Base-by-base conservation (phyloP, 2,329 filamentous ascomycete genomes). In the Exophiala dermatitidis region DNA sequence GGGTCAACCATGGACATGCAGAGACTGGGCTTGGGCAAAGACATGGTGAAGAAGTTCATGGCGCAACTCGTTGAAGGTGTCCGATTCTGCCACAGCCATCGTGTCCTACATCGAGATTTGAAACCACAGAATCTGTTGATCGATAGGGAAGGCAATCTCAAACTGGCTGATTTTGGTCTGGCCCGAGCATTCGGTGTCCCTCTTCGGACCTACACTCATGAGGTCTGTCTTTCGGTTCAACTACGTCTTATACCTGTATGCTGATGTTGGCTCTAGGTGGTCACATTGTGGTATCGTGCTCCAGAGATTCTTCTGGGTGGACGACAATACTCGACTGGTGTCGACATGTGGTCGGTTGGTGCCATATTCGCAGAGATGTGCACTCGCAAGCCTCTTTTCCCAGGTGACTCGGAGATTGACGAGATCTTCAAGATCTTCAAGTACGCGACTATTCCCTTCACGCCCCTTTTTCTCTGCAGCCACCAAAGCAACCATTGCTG, bases 321-420 rank as follows among this genome's bases (percentile, higher is more conserved):
- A 53, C 84, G 90, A 48, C 89, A 95, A 69, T 95, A 95, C 74
- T 93, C 88, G 9, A 95, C 90, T 9, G 90, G 90, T 53, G 89
- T 95, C 40, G 90, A 95, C 67, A 95, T 95, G 87, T 95, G 90
- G 90, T 93, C 88, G 32, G 84, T 90, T 46, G 90, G 90, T 58
- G 93, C 89, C 70, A 95, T 95, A 71, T 95, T 95, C 69, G 90
- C 90, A 6, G 90, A 95, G 72, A 95, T 95, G 90, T 94, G 88
- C 72, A 95, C 90, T 1, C 82, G 88, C 65, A 95, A 94, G 73
- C 89, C 90, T 3, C 77, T 95, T 41, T 95, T 95, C 76, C 89
- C 90, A 8, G 90, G 90, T 54, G 90, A 95, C 68, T 93, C 88
- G 3, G 88, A 94, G 68, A 94, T 94, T 71, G 88, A 94, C 66